Evolutionary conservation across 768 basidiomycete species (phyloP), one percentile per base, ranked within the genome.

Genomic region (Leucogyrophana mollusca): DNA sequence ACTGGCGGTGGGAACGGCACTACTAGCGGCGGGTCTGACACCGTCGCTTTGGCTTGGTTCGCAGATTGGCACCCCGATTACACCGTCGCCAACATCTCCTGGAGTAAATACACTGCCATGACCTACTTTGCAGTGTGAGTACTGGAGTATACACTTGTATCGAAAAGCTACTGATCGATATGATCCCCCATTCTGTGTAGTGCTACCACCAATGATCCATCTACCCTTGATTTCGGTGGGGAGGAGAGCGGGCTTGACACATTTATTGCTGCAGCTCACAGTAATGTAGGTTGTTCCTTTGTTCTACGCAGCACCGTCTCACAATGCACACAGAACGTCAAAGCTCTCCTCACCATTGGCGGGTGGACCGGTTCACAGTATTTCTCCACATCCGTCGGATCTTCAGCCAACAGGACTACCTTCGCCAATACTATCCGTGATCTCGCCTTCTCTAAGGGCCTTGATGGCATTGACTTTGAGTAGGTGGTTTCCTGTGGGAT

Each of bases 391-490:
- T 72, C 74, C 35, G 79, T 87, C 7, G 76, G 72, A 23, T 79
- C 76, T 6, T 54, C 73, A 0, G 53, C 64, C 22, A 84, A 83
- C 59, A 76, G 84, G 33, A 78, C 76, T 3, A 68, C 74, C 2
- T 82, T 87, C 40, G 79, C 78, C 23, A 74, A 72, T 49, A 72
- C 84, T 3, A 60, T 87, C 21, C 67, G 69, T 20, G 64, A 68
- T 18, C 65, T 85, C 33, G 79, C 75, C 11, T 51, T 65, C 4
- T 57, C 66, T 20, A 80, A 83, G 54, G 55, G 72, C 0, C 68
- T 88, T 13, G 73, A 79, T 52, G 84, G 84, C n/a, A 65, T 87
- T 34, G 83, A 87, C 53, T 80, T 86, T 45, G 85, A 85, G 83
- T 83, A 57, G 33, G 81, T 69, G 4, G 9, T 23, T 10, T 21